Percentiles rank a stretch among this genome's conserved stretches.
These are phyloP conservation scores for Cenchrus fungigraminus DNA, from an alignment of 176 grass and related monocot species.

Conservation along the genomic window DNA sequence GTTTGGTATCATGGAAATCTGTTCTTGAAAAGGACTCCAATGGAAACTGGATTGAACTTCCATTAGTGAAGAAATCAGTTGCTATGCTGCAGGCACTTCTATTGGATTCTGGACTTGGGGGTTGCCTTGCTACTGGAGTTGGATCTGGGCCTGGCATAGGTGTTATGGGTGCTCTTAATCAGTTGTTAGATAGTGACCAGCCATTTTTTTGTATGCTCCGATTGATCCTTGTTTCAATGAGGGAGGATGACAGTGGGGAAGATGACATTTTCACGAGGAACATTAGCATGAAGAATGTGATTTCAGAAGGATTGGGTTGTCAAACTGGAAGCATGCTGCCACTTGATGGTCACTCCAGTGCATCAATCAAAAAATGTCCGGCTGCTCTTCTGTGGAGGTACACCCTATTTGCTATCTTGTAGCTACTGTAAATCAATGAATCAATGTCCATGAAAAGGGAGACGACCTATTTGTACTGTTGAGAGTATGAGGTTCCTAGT, in stretches of 20 bases:
- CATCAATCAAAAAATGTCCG: slow-evolving; percentile 63
- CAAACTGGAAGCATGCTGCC: slow-evolving; percentile 52
- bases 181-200: slow-evolving; percentile 96
- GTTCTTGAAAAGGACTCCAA: slow-evolving; percentile 79
- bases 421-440: background rate
- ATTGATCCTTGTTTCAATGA: slow-evolving; percentile 93
- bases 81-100: slow-evolving; percentile 91
- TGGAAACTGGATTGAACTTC: slow-evolving; percentile 89
- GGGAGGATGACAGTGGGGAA: slow-evolving; percentile 91
- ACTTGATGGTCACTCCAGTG: slow-evolving; percentile 64
- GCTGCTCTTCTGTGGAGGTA: slow-evolving; percentile 99
- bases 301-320: slow-evolving; percentile 60
- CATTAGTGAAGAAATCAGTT: slow-evolving; percentile 94
- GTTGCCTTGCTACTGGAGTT: slow-evolving; percentile 80
- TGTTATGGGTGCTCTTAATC: slow-evolving; percentile 86
- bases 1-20: slow-evolving; percentile 76
- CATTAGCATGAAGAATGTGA: slow-evolving; percentile 63
- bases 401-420: background rate
- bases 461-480: slow-evolving; percentile 16
- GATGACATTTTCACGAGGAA: slow-evolving; percentile 72
- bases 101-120: slow-evolving; percentile 92
- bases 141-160: slow-evolving; percentile 95
- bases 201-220: slow-evolving; percentile 99
- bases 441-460: background rate
- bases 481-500: background rate